Evolutionary conservation across 2,329 filamentous ascomycete genomes (phyloP).

Genomic region (Coniella lustricola): DNA sequence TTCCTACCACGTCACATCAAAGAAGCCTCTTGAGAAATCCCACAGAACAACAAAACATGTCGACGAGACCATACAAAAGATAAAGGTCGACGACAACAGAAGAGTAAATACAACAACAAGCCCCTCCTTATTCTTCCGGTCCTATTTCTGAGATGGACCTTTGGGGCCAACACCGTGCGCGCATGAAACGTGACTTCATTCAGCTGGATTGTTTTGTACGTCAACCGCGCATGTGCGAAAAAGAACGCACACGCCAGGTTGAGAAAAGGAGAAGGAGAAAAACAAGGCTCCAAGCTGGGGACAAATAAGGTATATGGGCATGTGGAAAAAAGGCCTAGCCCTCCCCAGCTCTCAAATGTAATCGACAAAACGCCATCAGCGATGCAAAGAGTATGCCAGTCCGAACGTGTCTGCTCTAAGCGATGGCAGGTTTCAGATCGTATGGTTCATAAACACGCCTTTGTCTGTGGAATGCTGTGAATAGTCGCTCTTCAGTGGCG

Average conservation of each 20-base stretch:
- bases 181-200: slow-evolving; percentile 15
- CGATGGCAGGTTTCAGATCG: slow-evolving; percentile 12
- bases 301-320: background rate
- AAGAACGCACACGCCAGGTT: background rate
- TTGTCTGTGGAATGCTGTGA: slow-evolving; percentile 1
- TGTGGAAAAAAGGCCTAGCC: too few relatives aligned
- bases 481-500: background rate
- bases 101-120: slow-evolving; percentile 2
- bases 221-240: background rate
- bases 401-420: background rate
- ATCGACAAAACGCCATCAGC: slow-evolving; percentile 14
- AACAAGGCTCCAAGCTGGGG: slow-evolving; percentile 1
- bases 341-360: background rate
- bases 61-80: too few relatives aligned
- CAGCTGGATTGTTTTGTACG: background rate
- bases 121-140: background rate
- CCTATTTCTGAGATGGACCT: background rate
- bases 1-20: too few relatives aligned
- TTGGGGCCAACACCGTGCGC: slow-evolving; percentile 10
- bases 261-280: background rate
- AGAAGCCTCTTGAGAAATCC: too few relatives aligned
- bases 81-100: slow-evolving; percentile 1
- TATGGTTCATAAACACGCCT: slow-evolving; percentile 14
- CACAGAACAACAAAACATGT: too few relatives aligned
- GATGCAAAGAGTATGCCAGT: slow-evolving; percentile 15